Base-by-base conservation (phyloP, 805 yeast genomes). In the Trichomonascus vanleenenianus region DNA sequence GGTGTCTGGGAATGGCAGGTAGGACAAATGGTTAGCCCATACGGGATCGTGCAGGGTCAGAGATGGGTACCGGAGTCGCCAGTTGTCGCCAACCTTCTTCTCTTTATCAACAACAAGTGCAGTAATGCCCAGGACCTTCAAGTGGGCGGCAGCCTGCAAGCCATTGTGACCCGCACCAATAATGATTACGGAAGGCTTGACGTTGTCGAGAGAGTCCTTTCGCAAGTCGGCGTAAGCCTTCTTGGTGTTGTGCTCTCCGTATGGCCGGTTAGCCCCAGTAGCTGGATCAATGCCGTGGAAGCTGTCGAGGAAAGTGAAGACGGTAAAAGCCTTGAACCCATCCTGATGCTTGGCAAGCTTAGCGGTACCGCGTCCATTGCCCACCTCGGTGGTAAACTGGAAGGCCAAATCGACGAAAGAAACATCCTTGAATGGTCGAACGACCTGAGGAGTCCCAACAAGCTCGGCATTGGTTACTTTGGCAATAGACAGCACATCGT, bases 91-190 rank as follows among this genome's bases (percentile, higher is more conserved):
- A 42, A 70, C 59, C 30, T 61, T 54, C 42, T 48, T 27, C 53
- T 66, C 64, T 18, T 61, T 58, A 37, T 71, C 74, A 15, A 71
- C 61, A 40, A 71, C 64, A 39, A 71, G 58, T 1, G 67, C 56
- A 41, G 64, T 63, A 34, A 70, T 59, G 9, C 76, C 75, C 60
- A 68, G 60, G 6, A 59, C 56, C 47, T 67, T 67, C 54, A 71
- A 56, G 43, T 73, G 57, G 1, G 75, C 73, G 30, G 74, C 74
- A 22, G 62, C 54, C 30, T 66, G 65, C 25, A 71, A 55, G 2
- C 75, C 75, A 49, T 67, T 65, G 55, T 71, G 76, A 18, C 76
- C 75, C 46, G 73, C 76, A 36, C 76, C 75, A 39, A 71, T 69
- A 49, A 71, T 58, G 34, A 71, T 57, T 16, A 70, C 75, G n/a